Percentiles rank a stretch among this genome's conserved stretches.
Evolutionary conservation across 495 filamentous ascomycete genomes (phyloP).

Genomic region (Mytilinidion resinicola): DNA sequence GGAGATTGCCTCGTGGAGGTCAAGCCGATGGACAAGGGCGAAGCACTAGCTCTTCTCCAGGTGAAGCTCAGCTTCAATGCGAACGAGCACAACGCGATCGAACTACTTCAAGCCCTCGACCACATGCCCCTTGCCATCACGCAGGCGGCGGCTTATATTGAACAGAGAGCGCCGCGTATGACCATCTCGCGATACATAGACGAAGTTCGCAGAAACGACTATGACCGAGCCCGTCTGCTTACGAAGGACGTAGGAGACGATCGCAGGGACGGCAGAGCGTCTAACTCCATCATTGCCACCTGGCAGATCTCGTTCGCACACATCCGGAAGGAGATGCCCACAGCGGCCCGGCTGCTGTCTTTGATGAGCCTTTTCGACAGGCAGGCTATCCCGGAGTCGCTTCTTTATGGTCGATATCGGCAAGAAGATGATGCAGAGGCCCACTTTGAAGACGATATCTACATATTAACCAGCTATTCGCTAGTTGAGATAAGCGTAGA

Average conservation of each 20-base stretch:
- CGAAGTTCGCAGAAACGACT: slow-evolving; percentile 36
- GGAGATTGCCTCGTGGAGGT: slow-evolving; percentile 35
- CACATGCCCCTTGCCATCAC: slow-evolving; percentile 1
- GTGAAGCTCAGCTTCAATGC: slow-evolving; percentile 37
- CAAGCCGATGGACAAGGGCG: slow-evolving; percentile 29
- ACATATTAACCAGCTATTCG: slow-evolving; percentile 17
- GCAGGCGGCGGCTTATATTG: background rate
- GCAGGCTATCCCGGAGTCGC: slow-evolving; percentile 24
- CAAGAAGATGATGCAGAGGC: background rate
- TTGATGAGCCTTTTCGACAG: slow-evolving; percentile 29
- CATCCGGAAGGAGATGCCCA: slow-evolving; percentile 29
- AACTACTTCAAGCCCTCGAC: slow-evolving; percentile 16
- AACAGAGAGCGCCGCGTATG: slow-evolving; percentile 19
- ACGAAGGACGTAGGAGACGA: slow-evolving; percentile 34
- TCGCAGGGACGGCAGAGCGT: slow-evolving; percentile 38
- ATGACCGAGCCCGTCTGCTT: slow-evolving; percentile 36
- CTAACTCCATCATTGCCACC: slow-evolving; percentile 1
- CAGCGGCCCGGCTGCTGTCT: slow-evolving; percentile 24
- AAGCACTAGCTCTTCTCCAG: slow-evolving; percentile 37
- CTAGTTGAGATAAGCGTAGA: slow-evolving; percentile 20
- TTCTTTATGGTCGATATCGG: slow-evolving; percentile 11
- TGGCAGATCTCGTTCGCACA: slow-evolving; percentile 37
- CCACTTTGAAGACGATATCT: slow-evolving; percentile 21
- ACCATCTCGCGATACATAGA: slow-evolving; percentile 36
- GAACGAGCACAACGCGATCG: slow-evolving; percentile 6